phyloP scores from a whole-genome alignment of 78 protist species.

The Dictyostelium discoideum region DNA sequence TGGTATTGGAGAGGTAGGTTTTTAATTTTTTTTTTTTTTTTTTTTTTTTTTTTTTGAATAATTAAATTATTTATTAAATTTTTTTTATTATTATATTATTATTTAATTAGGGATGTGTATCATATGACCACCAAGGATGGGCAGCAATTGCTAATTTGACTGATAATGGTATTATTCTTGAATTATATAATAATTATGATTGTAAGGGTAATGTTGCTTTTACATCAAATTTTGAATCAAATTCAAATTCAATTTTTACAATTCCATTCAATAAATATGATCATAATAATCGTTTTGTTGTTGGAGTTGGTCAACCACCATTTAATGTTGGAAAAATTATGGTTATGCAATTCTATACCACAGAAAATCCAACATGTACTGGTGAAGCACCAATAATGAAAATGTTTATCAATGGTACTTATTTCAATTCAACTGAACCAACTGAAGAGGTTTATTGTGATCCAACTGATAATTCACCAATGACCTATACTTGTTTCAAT shows the following conservation, averaged over 20 bases:
- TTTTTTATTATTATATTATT: not conserved
- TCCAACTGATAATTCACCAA: not conserved
- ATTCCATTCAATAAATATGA: slow-evolving; percentile 44
- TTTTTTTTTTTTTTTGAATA: not conserved
- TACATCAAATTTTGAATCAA: not conserved
- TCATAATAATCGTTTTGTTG: slow-evolving; percentile 3
- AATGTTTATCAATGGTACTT: slow-evolving; percentile 34
- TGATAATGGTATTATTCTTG: not conserved
- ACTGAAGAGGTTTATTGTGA: not conserved
- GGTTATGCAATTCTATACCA: slow-evolving; percentile 36
- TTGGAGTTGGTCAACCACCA: not conserved
- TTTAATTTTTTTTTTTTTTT: not conserved
- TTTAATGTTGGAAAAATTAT: not conserved
- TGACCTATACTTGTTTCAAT: not conserved
- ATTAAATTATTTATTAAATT: not conserved
- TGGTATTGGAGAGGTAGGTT: not conserved
- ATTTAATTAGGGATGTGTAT: not conserved
- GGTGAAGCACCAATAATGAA: slow-evolving; percentile 13
- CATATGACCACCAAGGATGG: slow-evolving; percentile 40
- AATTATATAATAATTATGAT: not conserved
- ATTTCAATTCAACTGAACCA: slow-evolving; percentile 8
- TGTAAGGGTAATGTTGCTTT: not conserved
- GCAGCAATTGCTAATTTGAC: not conserved
- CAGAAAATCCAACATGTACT: not conserved
- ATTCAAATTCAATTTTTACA: not conserved